Conservation (phyloP, 352 stramenopile genomes). For the Thraustotheca clavata region DNA sequence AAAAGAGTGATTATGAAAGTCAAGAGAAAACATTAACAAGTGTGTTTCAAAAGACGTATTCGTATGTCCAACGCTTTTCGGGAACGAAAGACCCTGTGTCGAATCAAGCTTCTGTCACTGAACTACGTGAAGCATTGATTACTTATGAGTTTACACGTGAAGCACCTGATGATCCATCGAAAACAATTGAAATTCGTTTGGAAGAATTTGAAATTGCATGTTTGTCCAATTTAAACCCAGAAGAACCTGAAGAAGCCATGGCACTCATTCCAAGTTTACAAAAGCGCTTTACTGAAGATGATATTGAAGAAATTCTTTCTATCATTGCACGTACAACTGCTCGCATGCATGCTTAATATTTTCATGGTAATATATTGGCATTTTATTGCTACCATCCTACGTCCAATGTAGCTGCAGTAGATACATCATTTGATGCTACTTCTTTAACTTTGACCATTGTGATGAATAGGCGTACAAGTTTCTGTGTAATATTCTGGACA, state of each 20-base stretch:
- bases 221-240: conserved; percentile 84
- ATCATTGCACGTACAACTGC: conserved; percentile 82
- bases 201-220: conserved; percentile 88
- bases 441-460: conserved; percentile 29
- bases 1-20: conserved; percentile 86
- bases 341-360: conserved; percentile 65
- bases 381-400: not conserved
- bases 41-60: conserved; percentile 89
- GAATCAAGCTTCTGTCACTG: conserved; percentile 84
- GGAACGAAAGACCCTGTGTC: conserved; percentile 86
- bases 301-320: conserved; percentile 85
- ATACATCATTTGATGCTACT: not conserved
- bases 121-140: conserved; percentile 83
- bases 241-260: conserved; percentile 83
- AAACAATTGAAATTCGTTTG: conserved; percentile 66
- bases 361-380: not conserved
- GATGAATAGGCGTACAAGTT: conserved; percentile 25
- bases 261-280: conserved; percentile 83
- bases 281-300: conserved; percentile 81
- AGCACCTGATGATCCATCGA: conserved; percentile 33
- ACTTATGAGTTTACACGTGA: conserved; percentile 77
- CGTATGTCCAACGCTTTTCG: conserved; percentile 86
- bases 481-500: conserved; percentile 25
- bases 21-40: conserved; percentile 85
- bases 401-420: not conserved